Percentiles rank a stretch among this genome's conserved stretches.
Conservation (phyloP, 441 rosid genomes). For the Adansonia gregorii region DNA sequence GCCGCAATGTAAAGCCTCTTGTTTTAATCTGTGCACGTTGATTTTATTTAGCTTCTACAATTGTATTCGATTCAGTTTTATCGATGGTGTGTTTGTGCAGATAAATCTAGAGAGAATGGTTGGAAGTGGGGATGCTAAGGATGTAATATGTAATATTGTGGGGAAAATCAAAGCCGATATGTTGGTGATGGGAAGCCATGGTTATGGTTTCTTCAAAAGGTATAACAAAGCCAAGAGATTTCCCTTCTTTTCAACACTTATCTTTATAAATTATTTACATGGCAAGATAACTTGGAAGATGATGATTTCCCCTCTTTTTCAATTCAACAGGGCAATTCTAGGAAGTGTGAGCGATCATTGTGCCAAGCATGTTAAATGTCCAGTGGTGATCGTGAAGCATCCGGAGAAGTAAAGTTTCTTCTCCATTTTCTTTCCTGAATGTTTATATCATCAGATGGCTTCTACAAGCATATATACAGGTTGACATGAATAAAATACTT, state of each 20-base stretch:
- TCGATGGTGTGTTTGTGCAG: slow-evolving; percentile 42
- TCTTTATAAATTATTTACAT: neutral
- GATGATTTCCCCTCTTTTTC: neutral
- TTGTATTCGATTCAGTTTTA: neutral
- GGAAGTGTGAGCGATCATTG: slow-evolving; percentile 82
- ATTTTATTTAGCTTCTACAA: neutral
- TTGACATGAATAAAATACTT: neutral
- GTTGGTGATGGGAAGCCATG: slow-evolving; percentile 87
- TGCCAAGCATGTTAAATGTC: slow-evolving; percentile 72
- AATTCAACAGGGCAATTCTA: slow-evolving; percentile 54
- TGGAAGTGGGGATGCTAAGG: slow-evolving; percentile 80
- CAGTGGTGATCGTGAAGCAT: slow-evolving; percentile 70
- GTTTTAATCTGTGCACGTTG: neutral
- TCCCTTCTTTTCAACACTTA: neutral
- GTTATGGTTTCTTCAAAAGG: slow-evolving; percentile 91
- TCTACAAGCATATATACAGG: neutral
- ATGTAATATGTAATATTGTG: slow-evolving; percentile 67
- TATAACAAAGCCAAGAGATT: slow-evolving; percentile 2
- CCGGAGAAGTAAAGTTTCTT: slow-evolving; percentile 17
- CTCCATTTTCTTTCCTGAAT: neutral
- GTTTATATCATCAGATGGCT: neutral
- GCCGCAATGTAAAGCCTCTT: slow-evolving; percentile 15
- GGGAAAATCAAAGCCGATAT: slow-evolving; percentile 70
- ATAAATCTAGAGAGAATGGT: slow-evolving; percentile 57
- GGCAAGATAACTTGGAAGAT: neutral